Conservation (phyloP, 768 basidiomycete genomes). For the Hericium rajendrae region DNA sequence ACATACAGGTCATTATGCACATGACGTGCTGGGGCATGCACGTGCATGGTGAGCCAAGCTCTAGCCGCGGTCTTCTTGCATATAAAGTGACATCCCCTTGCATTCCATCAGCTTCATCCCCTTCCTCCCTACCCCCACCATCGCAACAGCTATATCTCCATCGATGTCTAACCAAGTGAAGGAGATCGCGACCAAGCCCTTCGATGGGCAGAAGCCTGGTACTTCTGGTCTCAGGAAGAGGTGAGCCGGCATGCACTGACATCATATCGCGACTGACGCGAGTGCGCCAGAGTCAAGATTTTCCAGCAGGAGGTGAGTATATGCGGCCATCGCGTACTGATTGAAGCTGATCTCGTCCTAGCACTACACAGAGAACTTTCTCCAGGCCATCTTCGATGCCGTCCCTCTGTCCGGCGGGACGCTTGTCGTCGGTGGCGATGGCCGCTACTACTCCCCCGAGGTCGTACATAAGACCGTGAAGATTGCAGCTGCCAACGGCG, state of each 20-base stretch:
- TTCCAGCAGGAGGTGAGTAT: conserved; percentile 86
- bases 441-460: conserved; percentile 83
- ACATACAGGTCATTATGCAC: background rate
- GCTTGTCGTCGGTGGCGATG: conserved; percentile 94
- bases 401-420: conserved; percentile 74
- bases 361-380: conserved; percentile 99
- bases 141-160: background rate
- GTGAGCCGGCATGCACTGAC: conserved; percentile 29
- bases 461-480: conserved; percentile 86
- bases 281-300: conserved; percentile 71
- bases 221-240: conserved; percentile 96
- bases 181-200: conserved; percentile 75
- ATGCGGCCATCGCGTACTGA: background rate
- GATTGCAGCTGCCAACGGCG: conserved; percentile 91
- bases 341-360: conserved; percentile 13
- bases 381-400: conserved; percentile 89
- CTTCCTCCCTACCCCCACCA: background rate
- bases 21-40: conserved; percentile 1
- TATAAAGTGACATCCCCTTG: background rate
- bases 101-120: background rate
- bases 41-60: conserved; percentile 3
- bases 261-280: conserved; percentile 2
- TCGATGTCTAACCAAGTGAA: conserved; percentile 40
- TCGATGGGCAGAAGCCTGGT: conserved; percentile 92
- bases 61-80: background rate